Conservation (phyloP, 345 rosid genomes). For the Cardamine chenopodiifolia region DNA sequence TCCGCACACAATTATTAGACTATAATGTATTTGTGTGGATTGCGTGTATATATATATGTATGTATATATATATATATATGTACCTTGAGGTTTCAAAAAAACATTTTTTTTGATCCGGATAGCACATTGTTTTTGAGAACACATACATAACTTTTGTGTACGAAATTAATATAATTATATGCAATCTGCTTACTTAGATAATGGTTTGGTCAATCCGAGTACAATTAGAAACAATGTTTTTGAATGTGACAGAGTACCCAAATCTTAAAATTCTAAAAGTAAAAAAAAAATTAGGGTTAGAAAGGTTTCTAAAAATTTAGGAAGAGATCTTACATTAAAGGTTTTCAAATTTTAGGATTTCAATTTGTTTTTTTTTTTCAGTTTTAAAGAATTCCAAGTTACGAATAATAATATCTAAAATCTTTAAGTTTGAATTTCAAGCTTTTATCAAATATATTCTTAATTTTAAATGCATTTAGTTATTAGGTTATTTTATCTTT, state of each 20-base stretch:
- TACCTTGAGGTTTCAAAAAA: conserved; percentile 1
- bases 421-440: no score
- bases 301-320: no score
- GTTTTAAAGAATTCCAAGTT: no score
- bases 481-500: no score
- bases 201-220: neutral
- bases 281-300: neutral
- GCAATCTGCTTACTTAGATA: neutral
- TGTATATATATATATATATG: no score
- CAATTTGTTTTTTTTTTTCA: neutral
- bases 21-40: neutral
- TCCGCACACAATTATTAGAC: conserved; percentile 15
- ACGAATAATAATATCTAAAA: no score
- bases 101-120: neutral
- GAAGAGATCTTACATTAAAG: neutral
- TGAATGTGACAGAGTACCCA: neutral
- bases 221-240: neutral
- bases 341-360: neutral
- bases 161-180: neutral
- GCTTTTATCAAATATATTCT: no score
- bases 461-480: neutral
- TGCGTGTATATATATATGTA: neutral
- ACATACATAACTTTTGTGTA: neutral
- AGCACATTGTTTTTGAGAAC: neutral
- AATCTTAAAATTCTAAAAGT: neutral